Evolutionary conservation across 2,329 filamentous ascomycete species (phyloP), one percentile per base, ranked within the genome.

Genomic region (Colletotrichum paranaense): DNA sequence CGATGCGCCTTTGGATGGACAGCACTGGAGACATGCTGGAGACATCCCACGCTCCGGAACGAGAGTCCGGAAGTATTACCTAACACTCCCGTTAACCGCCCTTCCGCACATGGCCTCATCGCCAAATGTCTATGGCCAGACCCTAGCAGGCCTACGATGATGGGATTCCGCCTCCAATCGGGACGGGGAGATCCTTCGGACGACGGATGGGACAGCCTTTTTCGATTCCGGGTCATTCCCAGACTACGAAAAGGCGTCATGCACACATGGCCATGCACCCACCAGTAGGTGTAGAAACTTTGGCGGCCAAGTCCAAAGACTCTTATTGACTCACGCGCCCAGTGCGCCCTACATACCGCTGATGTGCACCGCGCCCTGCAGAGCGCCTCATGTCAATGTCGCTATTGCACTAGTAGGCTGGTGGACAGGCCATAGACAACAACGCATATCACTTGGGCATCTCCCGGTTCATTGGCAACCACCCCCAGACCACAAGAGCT

Each of bases 21-120:
- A 52, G 12, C 26, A 49, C 42, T 49, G 42, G 42, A 49, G 26
- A 63, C 22, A 24, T 24, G 12, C 8, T n/a, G 28, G 7, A 24
- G 35, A 59, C 30, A 69, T 69, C 42, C 59, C 69, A 59, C 65
- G 66, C 38, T 49, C 42, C 65, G 69, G 69, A 60, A 72, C 30
- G 38, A 28, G 22, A 32, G 38, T 26, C 65, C 58, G 70, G 66
- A 73, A 53, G 30, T 46, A 64, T 69, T 69, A 69, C 66, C 24
- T 59, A 69, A 69, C 28, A 67, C 57, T 56, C 46, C 65, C 52
- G 57, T 57, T n/a, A 30, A 53, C 65, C 65, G 69, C 38, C 59
- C 65, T 55, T 59, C 58, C 38, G 64, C 28, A 68, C 6, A 63
- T 72, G 64, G 69, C 32, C 65, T 62, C 35, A 58, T 32, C 49